A percentile compares a stretch with the other conserved stretches of the same genome.
These are phyloP conservation scores for Colletotrichum nymphaeae DNA, from an alignment of 2,329 filamentous ascomycete genomes.

Conservation along the genomic window DNA sequence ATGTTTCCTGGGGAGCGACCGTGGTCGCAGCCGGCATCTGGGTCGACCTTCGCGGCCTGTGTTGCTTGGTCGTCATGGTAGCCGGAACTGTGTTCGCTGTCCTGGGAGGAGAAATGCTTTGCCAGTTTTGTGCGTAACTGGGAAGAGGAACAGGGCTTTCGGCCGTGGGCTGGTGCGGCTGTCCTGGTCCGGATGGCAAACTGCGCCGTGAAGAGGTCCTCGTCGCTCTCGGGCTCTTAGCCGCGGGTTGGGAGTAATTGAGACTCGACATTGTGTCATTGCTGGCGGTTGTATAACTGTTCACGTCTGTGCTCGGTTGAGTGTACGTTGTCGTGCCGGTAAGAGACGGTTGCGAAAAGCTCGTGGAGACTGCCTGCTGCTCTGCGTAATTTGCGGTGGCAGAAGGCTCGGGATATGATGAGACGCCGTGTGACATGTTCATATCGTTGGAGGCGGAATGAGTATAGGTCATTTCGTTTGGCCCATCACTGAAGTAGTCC, in stretches of 20 bases:
- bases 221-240: constrained; percentile 1
- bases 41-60: neutral
- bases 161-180: constrained; percentile 4
- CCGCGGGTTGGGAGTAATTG: neutral
- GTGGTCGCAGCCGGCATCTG: neutral
- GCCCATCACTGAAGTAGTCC: constrained; percentile 44
- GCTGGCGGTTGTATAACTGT: neutral
- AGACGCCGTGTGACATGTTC: constrained; percentile 6
- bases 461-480: constrained; percentile 40
- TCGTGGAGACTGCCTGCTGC: constrained; percentile 1
- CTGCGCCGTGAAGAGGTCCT: constrained; percentile 9
- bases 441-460: constrained; percentile 32
- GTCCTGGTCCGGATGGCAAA: constrained; percentile 30
- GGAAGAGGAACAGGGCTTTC: neutral
- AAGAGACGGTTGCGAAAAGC: neutral
- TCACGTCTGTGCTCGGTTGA: neutral
- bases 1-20: neutral
- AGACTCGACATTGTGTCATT: neutral
- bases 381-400: constrained; percentile 14
- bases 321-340: constrained; percentile 13
- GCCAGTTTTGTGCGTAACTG: constrained; percentile 20
- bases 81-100: constrained; percentile 8
- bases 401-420: constrained; percentile 19
- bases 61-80: constrained; percentile 15
- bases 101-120: constrained; percentile 17